These are phyloP conservation scores for Ricinus communis DNA, from an alignment of 345 rosid genomes.

Conservation along the genomic window DNA sequence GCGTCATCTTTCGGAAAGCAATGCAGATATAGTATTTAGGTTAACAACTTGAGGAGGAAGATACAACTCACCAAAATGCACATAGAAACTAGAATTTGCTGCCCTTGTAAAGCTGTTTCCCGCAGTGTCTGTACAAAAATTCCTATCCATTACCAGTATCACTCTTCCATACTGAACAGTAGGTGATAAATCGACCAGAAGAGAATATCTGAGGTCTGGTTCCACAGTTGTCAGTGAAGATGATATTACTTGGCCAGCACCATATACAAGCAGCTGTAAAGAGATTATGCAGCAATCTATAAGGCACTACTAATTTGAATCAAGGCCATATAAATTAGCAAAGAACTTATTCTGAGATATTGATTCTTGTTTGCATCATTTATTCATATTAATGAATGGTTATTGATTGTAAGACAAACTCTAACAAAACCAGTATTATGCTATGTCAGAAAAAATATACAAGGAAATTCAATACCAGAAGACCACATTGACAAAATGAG, in stretches of 20 bases:
- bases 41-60: neutral
- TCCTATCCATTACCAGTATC: slow-evolving; percentile 68
- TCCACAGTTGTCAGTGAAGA: slow-evolving; percentile 58
- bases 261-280: slow-evolving; percentile 86
- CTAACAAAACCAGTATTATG: neutral
- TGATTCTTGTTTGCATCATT: neutral
- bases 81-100: slow-evolving; percentile 59
- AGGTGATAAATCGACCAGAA: slow-evolving; percentile 64
- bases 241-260: slow-evolving; percentile 82
- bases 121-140: slow-evolving; percentile 67
- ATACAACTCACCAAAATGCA: slow-evolving; percentile 69
- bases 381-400: neutral
- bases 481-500: too few species aligned
- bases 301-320: neutral
- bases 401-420: neutral
- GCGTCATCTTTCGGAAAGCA: neutral
- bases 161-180: slow-evolving; percentile 56
- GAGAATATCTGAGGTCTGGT: slow-evolving; percentile 59
- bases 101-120: slow-evolving; percentile 73
- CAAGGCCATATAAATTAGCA: neutral
- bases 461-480: neutral
- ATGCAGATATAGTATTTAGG: neutral
- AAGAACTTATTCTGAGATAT: neutral
- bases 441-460: neutral
- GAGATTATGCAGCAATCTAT: slow-evolving; percentile 12